Conservation (phyloP, 2,329 filamentous ascomycete genomes). For the Trichophyton benhamiae region DNA sequence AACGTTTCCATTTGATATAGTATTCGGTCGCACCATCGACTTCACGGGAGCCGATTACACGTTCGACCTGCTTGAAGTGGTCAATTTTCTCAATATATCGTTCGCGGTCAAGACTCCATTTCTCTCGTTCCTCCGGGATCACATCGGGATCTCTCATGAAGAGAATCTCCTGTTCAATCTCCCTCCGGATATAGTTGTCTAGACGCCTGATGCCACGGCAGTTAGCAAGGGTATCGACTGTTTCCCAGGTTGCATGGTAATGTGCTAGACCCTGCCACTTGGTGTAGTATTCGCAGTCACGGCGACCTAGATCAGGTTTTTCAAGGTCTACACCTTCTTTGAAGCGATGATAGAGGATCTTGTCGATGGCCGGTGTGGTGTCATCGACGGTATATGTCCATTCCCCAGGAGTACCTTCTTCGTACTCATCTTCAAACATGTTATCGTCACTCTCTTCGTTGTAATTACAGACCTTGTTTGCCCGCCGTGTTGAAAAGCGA, state of each 20-base stretch:
- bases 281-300: conserved; percentile 81
- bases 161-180: conserved; percentile 66
- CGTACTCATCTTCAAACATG: conserved; percentile 45
- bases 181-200: conserved; percentile 87
- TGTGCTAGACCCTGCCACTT: conserved; percentile 97
- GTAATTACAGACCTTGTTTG: conserved; percentile 60
- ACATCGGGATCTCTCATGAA: conserved; percentile 62
- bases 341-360: conserved; percentile 74
- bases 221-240: conserved; percentile 58
- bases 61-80: conserved; percentile 84
- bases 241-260: conserved; percentile 92
- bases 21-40: conserved; percentile 77
- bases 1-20: conserved; percentile 90
- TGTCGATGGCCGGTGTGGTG: conserved; percentile 74
- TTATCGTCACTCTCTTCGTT: conserved; percentile 53
- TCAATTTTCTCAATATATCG: conserved; percentile 75
- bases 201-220: conserved; percentile 76
- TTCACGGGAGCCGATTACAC: conserved; percentile 73
- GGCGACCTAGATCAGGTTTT: conserved; percentile 26
- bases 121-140: conserved; percentile 74
- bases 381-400: conserved; percentile 57
- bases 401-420: conserved; percentile 54
- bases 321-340: conserved; percentile 50
- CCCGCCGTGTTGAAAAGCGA: conserved; percentile 79
- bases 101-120: conserved; percentile 91